Base-by-base conservation (phyloP, 495 filamentous ascomycete genomes). In the Durotheca rogersii region DNA sequence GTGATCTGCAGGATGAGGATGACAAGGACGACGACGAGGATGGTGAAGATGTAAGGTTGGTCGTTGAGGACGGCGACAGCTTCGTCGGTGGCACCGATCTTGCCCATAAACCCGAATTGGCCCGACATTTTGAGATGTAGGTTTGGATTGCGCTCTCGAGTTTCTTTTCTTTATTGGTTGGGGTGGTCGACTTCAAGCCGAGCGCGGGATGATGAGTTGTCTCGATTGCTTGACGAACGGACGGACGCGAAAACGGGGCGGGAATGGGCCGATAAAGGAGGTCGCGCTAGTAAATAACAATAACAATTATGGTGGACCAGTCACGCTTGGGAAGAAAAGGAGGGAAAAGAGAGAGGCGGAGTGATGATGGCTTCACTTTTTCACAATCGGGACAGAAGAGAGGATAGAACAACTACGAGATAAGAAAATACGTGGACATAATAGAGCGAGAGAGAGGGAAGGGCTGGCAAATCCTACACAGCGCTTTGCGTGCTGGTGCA, bases 11-110 rank as follows among this genome's bases (percentile, higher is more conserved):
- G 64, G 61, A 70, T 70, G 43, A 74, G 33, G 35, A 53, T 57
- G 60, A 78, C 53, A 23, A 78, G 67, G 40, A 72, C 69, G 60
- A 75, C 56, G 40, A 78, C 41, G 49, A 78, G 72, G 31, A 72
- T 72, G 41, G 69, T 75, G 69, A 78, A 76, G 30, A 76, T 62
- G 53, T 70, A 67, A 27, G 74, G 74, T 60, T 78, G 74, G 64
- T 78, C 73, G 65, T 78, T 78, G 44, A 78, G 65, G n/a, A 69
- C 68, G 44, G 72, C 72, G 37, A 78, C 72, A 53, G 72, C 74
- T 45, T 70, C 48, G n/a, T 65, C 63, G 3, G 74, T 75, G 10
- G 73, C 74, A 58, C 74, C 74, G 31, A 77, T 72, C 40, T 54
- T 67, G 64, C 33, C 16, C 41, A 77, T 70, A 67, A 71, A 77